Evolutionary conservation across 2,329 filamentous ascomycete species (phyloP), one percentile per base, ranked within the genome.

Genomic region (Hypoxylon sp.): DNA sequence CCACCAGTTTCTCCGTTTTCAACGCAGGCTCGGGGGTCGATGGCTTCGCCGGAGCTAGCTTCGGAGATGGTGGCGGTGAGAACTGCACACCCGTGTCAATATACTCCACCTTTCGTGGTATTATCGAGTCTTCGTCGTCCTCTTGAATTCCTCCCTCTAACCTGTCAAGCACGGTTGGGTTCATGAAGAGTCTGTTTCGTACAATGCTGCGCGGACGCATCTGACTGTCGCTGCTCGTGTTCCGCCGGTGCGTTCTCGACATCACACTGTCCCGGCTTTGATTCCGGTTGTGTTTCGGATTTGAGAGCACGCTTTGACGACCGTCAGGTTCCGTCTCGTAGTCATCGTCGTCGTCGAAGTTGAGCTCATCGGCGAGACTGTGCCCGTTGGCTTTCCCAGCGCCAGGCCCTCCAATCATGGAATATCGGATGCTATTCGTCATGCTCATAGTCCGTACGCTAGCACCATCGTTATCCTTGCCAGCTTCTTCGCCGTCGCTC

Each of bases 301-400:
- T 75, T 2, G 86, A 88, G 45, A 87, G 67, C 13, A 81, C 79
- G 60, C 85, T 89, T 53, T 88, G 83, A 31, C 87, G 84, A 1
- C 88, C 87, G 46, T 91, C 89, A 40, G 88, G 83, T 62, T 93
- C 88, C 29, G 89, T 88, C 61, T 90, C 79, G 51, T 86, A 83
- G 38, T 85, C 81, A 26, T 93, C 91, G 53, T 94, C 90, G 59
- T 90, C 89, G 55, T 93, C 91, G 60, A 97, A 90, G 60, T 91
- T 88, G 51, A 99, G 82, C 76, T 99, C 95, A 67, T 98, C 93
- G 0, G 95, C 95, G 35, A 99, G 81, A 61, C 89, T 96, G 57
- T 92, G 75, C 1, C 89, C 90, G 66, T 86, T 87, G 3, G 78
- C 70, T 69, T 88, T 88, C 17, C 78, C 75, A 8, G 78, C 73